Evolutionary conservation across 129 eudicot species (phyloP).

Genomic region (Silybum marianum): DNA sequence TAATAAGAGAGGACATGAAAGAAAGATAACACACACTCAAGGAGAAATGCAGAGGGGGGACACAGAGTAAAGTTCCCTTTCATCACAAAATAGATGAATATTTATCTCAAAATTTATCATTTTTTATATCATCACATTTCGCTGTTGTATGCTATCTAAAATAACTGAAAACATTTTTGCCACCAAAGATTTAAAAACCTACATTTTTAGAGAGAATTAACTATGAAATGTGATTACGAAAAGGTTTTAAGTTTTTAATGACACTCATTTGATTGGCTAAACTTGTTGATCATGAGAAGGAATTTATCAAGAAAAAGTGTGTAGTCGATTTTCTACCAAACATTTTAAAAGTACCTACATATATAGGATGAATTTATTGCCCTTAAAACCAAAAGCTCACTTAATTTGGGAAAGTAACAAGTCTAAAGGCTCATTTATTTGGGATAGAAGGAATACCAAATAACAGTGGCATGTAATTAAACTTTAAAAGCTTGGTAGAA

Average conservation of each 20-base stretch:
- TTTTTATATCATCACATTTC: not conserved
- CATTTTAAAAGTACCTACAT: too few species aligned
- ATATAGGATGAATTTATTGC: not conserved
- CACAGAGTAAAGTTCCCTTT: not conserved
- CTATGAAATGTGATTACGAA: too few species aligned
- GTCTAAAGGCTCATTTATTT: not conserved
- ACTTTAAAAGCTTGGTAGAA: conserved; percentile 2
- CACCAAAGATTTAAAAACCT: too few species aligned
- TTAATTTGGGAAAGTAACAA: not conserved
- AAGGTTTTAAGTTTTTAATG: not conserved
- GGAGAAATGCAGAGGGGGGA: not conserved
- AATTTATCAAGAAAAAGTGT: not conserved
- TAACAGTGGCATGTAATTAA: not conserved
- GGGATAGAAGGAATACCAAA: not conserved
- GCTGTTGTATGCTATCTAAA: not conserved
- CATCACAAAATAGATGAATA: not conserved
- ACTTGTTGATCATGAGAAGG: not conserved
- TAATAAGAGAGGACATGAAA: not conserved
- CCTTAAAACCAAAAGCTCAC: conserved; percentile 2
- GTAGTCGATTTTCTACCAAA: too few species aligned
- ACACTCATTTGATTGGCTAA: not conserved
- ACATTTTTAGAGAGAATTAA: too few species aligned
- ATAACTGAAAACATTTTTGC: not conserved
- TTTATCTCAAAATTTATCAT: not conserved
- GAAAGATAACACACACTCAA: not conserved